Conservation (phyloP, 108 stramenopile species). For the Licmophora abbreviata region DNA sequence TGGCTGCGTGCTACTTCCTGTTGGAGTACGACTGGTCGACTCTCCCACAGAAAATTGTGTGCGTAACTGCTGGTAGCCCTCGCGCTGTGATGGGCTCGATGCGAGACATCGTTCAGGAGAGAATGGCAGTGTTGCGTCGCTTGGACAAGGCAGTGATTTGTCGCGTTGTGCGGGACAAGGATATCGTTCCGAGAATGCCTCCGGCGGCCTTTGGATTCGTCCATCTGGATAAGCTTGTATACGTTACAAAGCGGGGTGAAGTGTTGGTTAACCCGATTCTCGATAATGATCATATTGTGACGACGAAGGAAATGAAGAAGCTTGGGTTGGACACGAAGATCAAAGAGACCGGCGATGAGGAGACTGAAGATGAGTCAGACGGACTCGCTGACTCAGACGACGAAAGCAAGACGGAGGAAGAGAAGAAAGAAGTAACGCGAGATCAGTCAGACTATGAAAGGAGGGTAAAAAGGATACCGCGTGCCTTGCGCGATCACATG, state of each 20-base stretch:
- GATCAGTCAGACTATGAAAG: slow-evolving; percentile 9
- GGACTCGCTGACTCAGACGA: slow-evolving; percentile 11
- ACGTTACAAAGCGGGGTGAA: slow-evolving; percentile 23
- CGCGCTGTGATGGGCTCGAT: slow-evolving; percentile 25
- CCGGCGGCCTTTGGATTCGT: slow-evolving; percentile 24
- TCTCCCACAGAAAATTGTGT: slow-evolving; percentile 31
- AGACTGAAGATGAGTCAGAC: slow-evolving; percentile 6
- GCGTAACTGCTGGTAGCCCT: slow-evolving; percentile 48
- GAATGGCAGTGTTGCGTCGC: slow-evolving; percentile 1
- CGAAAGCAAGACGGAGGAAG: neutral
- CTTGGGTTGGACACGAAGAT: neutral
- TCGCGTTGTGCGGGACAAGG: slow-evolving; percentile 40
- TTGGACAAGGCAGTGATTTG: slow-evolving; percentile 21
- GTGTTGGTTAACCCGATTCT: slow-evolving; percentile 17
- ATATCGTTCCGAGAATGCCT: slow-evolving; percentile 35
- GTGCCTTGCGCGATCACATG: slow-evolving; percentile 35
- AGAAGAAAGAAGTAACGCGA: neutral
- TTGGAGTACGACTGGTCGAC: slow-evolving; percentile 32
- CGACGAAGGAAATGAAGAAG: slow-evolving; percentile 1
- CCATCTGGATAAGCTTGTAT: slow-evolving; percentile 27
- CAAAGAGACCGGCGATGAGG: neutral
- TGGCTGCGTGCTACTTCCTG: slow-evolving; percentile 46
- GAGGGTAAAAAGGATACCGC: slow-evolving; percentile 22
- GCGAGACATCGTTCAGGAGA: slow-evolving; percentile 23
- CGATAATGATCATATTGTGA: neutral